Percentiles rank a stretch among this genome's conserved stretches.
Evolutionary conservation across 2,329 filamentous ascomycete genomes (phyloP).

Genomic region (Verticillium nubilum): DNA sequence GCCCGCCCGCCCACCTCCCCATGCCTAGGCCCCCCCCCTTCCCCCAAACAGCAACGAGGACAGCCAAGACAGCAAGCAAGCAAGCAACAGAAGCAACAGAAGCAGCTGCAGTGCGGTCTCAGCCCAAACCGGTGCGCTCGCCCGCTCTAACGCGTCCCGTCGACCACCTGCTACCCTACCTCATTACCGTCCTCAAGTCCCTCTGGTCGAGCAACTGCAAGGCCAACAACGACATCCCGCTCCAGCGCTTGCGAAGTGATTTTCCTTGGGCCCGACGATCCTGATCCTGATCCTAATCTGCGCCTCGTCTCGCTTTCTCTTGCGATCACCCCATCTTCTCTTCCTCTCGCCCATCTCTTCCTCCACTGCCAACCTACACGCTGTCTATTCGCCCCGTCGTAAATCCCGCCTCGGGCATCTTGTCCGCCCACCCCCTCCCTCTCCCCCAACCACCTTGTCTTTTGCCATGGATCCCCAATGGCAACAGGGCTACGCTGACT

Average conservation of each 20-base stretch:
- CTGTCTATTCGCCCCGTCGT: conserved; percentile 2
- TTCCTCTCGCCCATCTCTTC: not conserved
- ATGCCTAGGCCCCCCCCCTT: not conserved
- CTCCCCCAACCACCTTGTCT: conserved; percentile 3
- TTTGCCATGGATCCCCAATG: conserved; percentile 41
- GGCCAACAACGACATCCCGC: not conserved
- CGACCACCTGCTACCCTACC: not conserved
- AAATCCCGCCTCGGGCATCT: conserved; percentile 7
- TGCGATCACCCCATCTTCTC: not conserved
- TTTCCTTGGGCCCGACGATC: conserved; percentile 2
- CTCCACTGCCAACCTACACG: not conserved
- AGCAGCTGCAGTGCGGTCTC: not conserved
- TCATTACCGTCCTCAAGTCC: too few relatives aligned
- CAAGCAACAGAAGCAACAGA: not conserved
- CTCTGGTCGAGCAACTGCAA: not conserved
- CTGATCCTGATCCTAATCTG: not conserved
- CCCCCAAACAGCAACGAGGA: not conserved
- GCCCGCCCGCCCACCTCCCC: not conserved
- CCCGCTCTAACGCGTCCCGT: not conserved
- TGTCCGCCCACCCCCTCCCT: conserved; percentile 9
- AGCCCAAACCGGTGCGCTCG: not conserved
- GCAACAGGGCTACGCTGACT: conserved; percentile 62
- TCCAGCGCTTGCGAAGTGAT: conserved; percentile 1
- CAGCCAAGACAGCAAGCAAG: not conserved
- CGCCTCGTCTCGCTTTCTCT: not conserved